Evolutionary conservation across 495 filamentous ascomycete species (phyloP), one percentile per base, ranked within the genome.

Genomic region (Thozetella sp.): DNA sequence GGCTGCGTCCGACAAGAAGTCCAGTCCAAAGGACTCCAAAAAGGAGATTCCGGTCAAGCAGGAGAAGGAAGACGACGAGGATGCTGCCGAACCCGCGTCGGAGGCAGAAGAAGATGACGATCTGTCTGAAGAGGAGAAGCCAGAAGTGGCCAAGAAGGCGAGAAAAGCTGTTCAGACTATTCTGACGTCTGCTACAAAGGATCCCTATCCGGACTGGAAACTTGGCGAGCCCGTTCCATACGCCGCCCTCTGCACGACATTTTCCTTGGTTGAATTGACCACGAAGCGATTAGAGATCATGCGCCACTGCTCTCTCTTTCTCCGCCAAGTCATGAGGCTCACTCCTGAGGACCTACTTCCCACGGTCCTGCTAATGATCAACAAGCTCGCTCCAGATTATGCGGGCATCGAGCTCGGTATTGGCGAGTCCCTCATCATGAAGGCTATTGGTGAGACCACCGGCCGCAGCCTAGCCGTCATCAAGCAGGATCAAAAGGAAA

Each of bases 371-470:
- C 86, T 99, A 20, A 98, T 98, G 93, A 93, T 95, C 75, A 97
- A 97, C 73, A 98, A 97, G 67, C 86, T 99, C 30, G 95, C 95
- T 13, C 93, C 95, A 1, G 95, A 99, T 69, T 99, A 97, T 67
- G 88, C 93, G 23, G 95, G 95, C 20, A 90, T 99, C 57, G 95
- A 99, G 73, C 80, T 99, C 19, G 95, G 95, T 25, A 98, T 99
- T 68, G 95, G 95, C 46, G 95, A 99, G 77, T 97, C 93, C 15
- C 71, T 99, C 48, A 96, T 99, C 65, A 97, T 99, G 93, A 99
- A 97, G 67, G 91, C 95, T 17, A 97, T 99, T 67, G 93, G 93
- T 15, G 93, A 99, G 76, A 88, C 87, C 53, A 98, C 95, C 2
- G 95, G 95, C 4, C 88, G 96, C 55, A 95, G 88, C 68, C 73